Percentiles rank a stretch among this genome's conserved stretches.
These are phyloP conservation scores for Biscogniauxia sp. DNA, from an alignment of 2,329 filamentous ascomycete species.

Conservation along the genomic window DNA sequence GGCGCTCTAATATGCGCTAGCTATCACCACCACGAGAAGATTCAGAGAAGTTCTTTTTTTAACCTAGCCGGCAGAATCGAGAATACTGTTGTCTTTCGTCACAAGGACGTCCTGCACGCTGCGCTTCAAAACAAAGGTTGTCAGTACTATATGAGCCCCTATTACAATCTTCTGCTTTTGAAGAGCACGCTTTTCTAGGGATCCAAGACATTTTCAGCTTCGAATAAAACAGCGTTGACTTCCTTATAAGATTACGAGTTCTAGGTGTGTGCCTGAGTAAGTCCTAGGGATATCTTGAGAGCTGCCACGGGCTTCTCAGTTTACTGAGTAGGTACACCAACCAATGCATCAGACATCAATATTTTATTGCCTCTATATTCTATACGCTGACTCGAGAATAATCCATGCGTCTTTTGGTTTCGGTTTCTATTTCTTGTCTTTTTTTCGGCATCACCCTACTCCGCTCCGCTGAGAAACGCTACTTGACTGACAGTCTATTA, in stretches of 20 bases:
- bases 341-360: neutral
- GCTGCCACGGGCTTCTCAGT: too few relatives aligned
- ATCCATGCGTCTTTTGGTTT: neutral
- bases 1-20: neutral
- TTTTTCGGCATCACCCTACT: constrained; percentile 4
- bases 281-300: too few relatives aligned
- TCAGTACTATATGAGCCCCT: neutral
- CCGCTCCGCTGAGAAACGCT: constrained; percentile 9
- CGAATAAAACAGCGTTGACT: neutral
- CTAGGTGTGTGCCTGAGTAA: too few relatives aligned
- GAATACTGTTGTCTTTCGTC: neutral
- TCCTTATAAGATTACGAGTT: too few relatives aligned
- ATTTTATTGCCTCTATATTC: neutral
- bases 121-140: neutral
- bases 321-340: too few relatives aligned
- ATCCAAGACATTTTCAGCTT: neutral
- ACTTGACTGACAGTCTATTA: constrained; percentile 12
- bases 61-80: neutral
- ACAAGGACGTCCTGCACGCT: neutral
- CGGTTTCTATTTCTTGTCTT: neutral
- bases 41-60: neutral
- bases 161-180: neutral
- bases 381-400: neutral
- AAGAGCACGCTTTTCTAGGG: neutral
- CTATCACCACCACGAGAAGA: neutral